Conservation (phyloP, 345 rosid species). For the Eutrema yunnanense region DNA sequence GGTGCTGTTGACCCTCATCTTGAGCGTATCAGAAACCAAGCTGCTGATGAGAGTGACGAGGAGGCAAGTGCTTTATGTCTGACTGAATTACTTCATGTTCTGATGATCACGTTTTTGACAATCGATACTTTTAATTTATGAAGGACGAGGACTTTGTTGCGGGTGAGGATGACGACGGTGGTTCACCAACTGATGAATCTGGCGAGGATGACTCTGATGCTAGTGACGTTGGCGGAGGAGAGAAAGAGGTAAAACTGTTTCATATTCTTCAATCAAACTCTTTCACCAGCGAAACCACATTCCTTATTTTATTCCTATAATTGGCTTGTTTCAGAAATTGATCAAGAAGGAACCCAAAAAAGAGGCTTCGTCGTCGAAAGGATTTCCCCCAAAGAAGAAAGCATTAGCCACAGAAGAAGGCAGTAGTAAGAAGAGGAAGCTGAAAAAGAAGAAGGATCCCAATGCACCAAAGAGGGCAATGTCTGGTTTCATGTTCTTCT, state of each 20-base stretch:
- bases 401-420: conserved; percentile 59
- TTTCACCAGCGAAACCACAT: not conserved
- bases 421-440: conserved; percentile 66
- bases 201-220: conserved; percentile 72
- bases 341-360: conserved; percentile 56
- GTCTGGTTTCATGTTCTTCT: conserved; percentile 69
- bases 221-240: conserved; percentile 59
- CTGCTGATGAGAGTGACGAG: conserved; percentile 96
- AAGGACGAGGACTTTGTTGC: conserved; percentile 94
- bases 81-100: not conserved
- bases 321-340: conserved; percentile 52
- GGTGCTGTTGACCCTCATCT: conserved; percentile 96
- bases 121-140: not conserved
- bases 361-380: conserved; percentile 62
- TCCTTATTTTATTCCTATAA: not conserved
- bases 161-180: conserved; percentile 72
- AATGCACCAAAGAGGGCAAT: conserved; percentile 86
- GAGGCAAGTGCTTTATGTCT: conserved; percentile 42
- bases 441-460: conserved; percentile 90
- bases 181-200: conserved; percentile 97
- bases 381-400: conserved; percentile 60
- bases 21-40: conserved; percentile 74
- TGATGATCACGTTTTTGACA: conserved; percentile 8
- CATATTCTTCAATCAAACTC: not conserved
- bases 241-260: conserved; percentile 60